A percentile compares a stretch with the other conserved stretches of the same genome.
Evolutionary conservation across 1,139 yeast species (phyloP).

Genomic region (Zygoascus sp.): DNA sequence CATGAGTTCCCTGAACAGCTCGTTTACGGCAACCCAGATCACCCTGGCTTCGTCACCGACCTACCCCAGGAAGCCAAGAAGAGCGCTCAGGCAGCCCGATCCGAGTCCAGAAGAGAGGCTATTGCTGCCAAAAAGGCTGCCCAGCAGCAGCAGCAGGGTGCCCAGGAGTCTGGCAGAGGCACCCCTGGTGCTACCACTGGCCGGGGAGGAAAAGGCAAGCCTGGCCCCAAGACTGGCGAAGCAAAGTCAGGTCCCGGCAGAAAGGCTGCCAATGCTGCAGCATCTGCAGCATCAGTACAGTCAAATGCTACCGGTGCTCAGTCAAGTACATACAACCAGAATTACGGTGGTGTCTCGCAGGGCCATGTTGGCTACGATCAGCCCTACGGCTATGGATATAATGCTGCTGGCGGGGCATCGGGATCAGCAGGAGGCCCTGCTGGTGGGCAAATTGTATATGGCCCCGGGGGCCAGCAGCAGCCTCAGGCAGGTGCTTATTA

Average conservation of each 20-base stretch:
- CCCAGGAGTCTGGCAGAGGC: conserved; percentile 15
- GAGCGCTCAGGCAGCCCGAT: conserved; percentile 30
- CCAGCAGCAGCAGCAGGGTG: conserved; percentile 11
- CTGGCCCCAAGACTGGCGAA: conserved; percentile 7
- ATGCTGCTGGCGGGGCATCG: background rate
- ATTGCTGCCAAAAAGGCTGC: conserved; percentile 78
- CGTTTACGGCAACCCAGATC: conserved; percentile 68
- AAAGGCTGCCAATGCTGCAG: conserved; percentile 16
- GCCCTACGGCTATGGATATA: conserved; percentile 4
- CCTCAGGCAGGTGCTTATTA: conserved; percentile 6
- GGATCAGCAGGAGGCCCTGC: background rate
- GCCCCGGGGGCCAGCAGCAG: too few relatives aligned
- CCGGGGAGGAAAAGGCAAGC: conserved; percentile 13
- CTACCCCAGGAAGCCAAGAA: conserved; percentile 41
- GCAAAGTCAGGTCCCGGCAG: background rate
- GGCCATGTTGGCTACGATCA: background rate
- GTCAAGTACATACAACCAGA: conserved; percentile 1
- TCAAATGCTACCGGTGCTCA: too few relatives aligned
- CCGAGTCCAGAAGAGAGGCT: conserved; percentile 84
- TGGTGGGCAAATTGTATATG: background rate
- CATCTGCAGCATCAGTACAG: conserved; percentile 12
- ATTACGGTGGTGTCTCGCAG: background rate
- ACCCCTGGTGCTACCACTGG: conserved; percentile 13
- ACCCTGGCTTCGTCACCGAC: conserved; percentile 58
- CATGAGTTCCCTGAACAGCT: conserved; percentile 64